A percentile compares a stretch with the other conserved stretches of the same genome.
These are phyloP conservation scores for Chaetoceros tenuissimus DNA, from an alignment of 108 stramenopile genomes.

Conservation along the genomic window DNA sequence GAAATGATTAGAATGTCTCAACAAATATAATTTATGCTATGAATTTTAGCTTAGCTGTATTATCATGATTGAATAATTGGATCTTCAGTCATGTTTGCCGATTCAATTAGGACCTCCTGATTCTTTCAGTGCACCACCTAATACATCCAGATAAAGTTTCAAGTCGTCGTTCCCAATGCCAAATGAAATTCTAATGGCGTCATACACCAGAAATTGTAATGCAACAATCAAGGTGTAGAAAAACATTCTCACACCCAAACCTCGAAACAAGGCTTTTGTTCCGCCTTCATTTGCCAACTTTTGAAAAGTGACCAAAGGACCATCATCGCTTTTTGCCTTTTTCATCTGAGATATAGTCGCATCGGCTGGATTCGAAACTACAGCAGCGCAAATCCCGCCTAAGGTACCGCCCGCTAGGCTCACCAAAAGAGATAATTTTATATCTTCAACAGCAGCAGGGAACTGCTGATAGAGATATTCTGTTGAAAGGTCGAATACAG, in stretches of 20 bases:
- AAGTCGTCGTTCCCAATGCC: slow-evolving; percentile 67
- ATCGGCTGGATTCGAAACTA: slow-evolving; percentile 66
- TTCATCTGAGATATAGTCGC: slow-evolving; percentile 64
- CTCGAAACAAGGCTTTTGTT: slow-evolving; percentile 29
- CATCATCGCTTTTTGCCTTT: slow-evolving; percentile 49
- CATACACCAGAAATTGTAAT: slow-evolving; percentile 64
- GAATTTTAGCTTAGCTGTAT: too few species aligned
- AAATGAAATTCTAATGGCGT: slow-evolving; percentile 48
- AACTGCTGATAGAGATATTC: slow-evolving; percentile 36
- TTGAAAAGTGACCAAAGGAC: slow-evolving; percentile 35
- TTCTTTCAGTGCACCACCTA: slow-evolving; percentile 39
- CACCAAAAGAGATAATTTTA: slow-evolving; percentile 52
- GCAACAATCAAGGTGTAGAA: slow-evolving; percentile 66
- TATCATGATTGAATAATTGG: too few species aligned
- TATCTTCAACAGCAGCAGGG: slow-evolving; percentile 64
- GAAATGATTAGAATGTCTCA: too few species aligned
- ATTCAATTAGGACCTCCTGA: slow-evolving; percentile 19
- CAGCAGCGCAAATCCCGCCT: slow-evolving; percentile 53
- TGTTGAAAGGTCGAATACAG: slow-evolving; percentile 48
- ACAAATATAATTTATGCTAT: too few species aligned
- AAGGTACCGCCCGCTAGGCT: slow-evolving; percentile 54
- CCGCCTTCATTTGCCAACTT: slow-evolving; percentile 28
- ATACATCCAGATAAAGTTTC: slow-evolving; percentile 70
- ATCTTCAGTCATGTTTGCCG: too few species aligned
- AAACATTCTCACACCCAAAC: slow-evolving; percentile 47